These are phyloP conservation scores for Biscogniauxia marginata DNA, from an alignment of 2,329 filamentous ascomycete species.

Conservation along the genomic window DNA sequence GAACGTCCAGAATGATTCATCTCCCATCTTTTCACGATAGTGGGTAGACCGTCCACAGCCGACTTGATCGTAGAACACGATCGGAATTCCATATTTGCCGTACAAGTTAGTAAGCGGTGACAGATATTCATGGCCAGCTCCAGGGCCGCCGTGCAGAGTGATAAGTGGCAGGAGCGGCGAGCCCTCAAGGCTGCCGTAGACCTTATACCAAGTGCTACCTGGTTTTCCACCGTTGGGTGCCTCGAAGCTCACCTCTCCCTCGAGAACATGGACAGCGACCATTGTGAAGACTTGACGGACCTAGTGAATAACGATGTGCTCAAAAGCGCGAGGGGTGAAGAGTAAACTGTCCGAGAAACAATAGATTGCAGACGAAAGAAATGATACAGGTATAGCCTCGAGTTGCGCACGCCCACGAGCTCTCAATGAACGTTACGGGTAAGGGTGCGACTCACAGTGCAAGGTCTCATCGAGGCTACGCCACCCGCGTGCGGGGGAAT, in stretches of 20 bases:
- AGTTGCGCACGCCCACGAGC: no score
- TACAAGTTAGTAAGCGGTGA: constrained; percentile 58
- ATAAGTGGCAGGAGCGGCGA: constrained; percentile 37
- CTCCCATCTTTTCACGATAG: constrained; percentile 41
- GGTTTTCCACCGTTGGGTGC: not conserved
- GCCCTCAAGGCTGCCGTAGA: constrained; percentile 10
- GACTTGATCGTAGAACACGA: constrained; percentile 51
- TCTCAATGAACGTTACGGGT: no score
- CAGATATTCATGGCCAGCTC: constrained; percentile 58
- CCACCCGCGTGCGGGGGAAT: no score
- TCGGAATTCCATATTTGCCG: constrained; percentile 6
- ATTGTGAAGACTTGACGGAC: not conserved
- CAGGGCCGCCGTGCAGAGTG: constrained; percentile 19
- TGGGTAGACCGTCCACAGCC: constrained; percentile 49
- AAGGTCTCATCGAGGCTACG: no score
- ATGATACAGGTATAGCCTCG: no score
- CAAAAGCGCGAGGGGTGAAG: not conserved
- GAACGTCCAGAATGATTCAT: constrained; percentile 23
- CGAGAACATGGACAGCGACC: not conserved
- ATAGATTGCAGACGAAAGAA: not conserved
- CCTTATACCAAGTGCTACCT: constrained; percentile 11
- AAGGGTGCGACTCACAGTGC: no score
- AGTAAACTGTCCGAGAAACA: not conserved
- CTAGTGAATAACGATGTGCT: no score
- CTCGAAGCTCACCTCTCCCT: not conserved